A percentile compares a stretch with the other conserved stretches of the same genome.
Conservation (phyloP, 2,329 filamentous ascomycete genomes). For the Sclerotinia borealis region DNA sequence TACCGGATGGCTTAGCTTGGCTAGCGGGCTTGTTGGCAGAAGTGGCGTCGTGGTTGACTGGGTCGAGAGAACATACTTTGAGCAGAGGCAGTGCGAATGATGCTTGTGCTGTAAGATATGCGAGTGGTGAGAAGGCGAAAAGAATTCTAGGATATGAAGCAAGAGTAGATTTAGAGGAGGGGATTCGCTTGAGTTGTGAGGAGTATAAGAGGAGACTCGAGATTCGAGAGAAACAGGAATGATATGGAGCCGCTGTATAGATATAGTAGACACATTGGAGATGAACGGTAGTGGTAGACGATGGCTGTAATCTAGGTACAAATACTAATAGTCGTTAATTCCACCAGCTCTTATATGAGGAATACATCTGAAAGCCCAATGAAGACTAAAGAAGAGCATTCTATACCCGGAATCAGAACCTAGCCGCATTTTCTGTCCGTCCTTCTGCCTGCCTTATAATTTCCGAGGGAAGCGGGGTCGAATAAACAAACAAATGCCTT, state of each 20-base stretch:
- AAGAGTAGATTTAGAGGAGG: constrained; percentile 1
- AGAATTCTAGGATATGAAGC: constrained; percentile 3
- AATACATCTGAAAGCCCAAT: too few relatives aligned
- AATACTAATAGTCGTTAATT: background rate
- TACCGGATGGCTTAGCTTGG: background rate
- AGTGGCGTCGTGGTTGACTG: background rate
- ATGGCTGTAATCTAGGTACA: too few relatives aligned
- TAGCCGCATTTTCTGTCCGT: too few relatives aligned
- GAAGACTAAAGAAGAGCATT: too few relatives aligned
- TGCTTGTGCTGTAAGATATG: constrained; percentile 7
- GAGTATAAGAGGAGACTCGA: background rate
- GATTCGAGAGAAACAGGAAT: background rate
- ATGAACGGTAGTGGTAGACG: background rate
- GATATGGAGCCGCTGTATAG: too few relatives aligned
- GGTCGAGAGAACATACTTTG: background rate
- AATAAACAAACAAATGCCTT: too few relatives aligned
- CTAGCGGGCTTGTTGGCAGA: background rate
- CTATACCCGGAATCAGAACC: too few relatives aligned
- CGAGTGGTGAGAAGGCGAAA: background rate
- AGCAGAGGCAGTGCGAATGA: constrained; percentile 5
- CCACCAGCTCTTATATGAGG: background rate
- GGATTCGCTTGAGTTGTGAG: constrained; percentile 8
- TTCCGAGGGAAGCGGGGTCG: too few relatives aligned
- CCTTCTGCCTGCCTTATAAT: too few relatives aligned
- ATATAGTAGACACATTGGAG: background rate